Percentiles rank a stretch among this genome's conserved stretches.
Evolutionary conservation across 2,329 filamentous ascomycete genomes (phyloP).

Genomic region (Tolypocladium inflatum): DNA sequence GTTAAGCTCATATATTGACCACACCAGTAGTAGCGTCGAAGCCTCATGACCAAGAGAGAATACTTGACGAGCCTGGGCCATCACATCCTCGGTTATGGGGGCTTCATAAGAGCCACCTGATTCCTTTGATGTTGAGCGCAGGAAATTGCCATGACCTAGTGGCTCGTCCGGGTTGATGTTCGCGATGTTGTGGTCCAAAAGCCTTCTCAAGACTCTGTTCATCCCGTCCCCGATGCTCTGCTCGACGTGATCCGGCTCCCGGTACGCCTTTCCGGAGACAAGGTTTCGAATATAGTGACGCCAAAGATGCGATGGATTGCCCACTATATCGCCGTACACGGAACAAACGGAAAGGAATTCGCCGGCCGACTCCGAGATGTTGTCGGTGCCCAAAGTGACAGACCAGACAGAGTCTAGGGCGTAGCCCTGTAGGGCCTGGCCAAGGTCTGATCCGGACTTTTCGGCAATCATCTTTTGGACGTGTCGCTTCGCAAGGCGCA

Average conservation of each 20-base stretch:
- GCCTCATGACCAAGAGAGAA: slow-evolving; percentile 4
- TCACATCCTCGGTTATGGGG: background rate
- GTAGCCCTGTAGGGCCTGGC: background rate
- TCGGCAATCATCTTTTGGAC: background rate
- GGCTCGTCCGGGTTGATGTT: background rate
- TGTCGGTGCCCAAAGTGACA: background rate
- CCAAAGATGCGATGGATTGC: slow-evolving; percentile 3
- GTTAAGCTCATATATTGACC: slow-evolving; percentile 2
- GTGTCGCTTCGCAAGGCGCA: background rate
- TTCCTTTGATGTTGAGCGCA: background rate
- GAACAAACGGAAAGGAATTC: background rate
- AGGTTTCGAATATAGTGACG: background rate
- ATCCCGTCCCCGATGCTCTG: background rate
- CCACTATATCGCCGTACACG: background rate
- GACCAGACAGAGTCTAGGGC: slow-evolving; percentile 3
- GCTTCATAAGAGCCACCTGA: background rate
- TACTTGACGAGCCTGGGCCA: slow-evolving; percentile 2
- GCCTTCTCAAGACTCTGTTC: background rate
- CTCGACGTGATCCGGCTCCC: slow-evolving; percentile 1
- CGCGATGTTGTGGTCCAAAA: background rate
- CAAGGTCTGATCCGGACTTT: background rate
- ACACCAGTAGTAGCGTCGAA: background rate
- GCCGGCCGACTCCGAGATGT: background rate
- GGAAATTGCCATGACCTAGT: background rate
- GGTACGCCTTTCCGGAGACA: background rate